Evolutionary conservation across 176 grass and related monocot genomes (phyloP), one percentile per base, ranked within the genome.

Genomic region (Ananas comosus): DNA sequence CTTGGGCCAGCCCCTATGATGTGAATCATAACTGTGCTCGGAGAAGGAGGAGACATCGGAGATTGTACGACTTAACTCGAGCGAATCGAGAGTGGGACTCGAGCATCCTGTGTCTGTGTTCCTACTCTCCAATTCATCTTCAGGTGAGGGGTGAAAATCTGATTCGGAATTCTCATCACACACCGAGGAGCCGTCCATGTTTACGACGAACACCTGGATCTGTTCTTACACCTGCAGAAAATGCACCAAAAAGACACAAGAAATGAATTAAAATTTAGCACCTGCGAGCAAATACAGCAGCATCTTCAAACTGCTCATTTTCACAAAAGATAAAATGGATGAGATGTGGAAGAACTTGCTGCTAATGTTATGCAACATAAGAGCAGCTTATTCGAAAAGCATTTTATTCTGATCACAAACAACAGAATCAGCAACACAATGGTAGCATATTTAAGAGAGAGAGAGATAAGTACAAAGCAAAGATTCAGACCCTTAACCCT

Each of bases 1-100:
- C 13, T 83, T 67, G 49, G 82, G 85, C 85, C 85, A 92, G 12
- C 74, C 73, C 25, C 65, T 75, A 80, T 83, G 78, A 49, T 71
- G 79, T 48, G 82, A 79, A 4, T 92, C 85, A 19, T 86, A 76
- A 61, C 85, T 81, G 82, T 85, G 81, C 74, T 92, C 86, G 19
- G 89, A 92, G 33, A 78, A 88, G 72, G 85, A 92, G 53, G 79
- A 88, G 72, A 67, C 73, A 69, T 83, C 80, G 69, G 85, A 88
- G 51, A 58, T 21, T 19, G 56, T 61, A 10, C 56, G 6, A 1
- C 52, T 56, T 12, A 13, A n/a, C 13, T 56, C 6, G 52, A 56
- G 13, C 16, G 52, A 56, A 61, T 61, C 56, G 21, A 61, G 4
- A 42, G 33, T 61, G 7, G 17, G 9, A 61, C 17, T 7, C 17